A percentile compares a stretch with the other conserved stretches of the same genome.
phyloP scores from a whole-genome alignment of 257 asterid species.

The Solanum chiquidenum region DNA sequence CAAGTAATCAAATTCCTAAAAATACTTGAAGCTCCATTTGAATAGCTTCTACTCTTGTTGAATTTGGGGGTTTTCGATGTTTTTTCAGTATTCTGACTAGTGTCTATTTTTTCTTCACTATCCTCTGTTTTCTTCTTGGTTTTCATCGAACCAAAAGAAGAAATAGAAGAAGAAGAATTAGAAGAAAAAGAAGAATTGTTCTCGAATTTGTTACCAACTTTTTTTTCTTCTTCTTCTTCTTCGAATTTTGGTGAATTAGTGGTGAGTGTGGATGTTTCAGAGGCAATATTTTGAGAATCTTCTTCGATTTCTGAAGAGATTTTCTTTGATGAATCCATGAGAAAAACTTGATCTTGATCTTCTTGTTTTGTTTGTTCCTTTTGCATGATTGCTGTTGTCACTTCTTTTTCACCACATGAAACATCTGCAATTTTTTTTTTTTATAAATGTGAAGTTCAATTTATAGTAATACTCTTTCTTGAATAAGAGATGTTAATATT shows the following conservation, averaged over 20 bases:
- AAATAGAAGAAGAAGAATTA: not conserved
- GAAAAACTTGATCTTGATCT: constrained; percentile 17
- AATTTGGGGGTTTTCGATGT: not conserved
- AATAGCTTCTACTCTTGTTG: constrained; percentile 31
- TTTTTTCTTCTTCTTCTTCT: not conserved
- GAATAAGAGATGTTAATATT: not conserved
- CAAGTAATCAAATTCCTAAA: constrained; percentile 59
- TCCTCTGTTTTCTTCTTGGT: constrained; percentile 25
- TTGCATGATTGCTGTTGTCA: constrained; percentile 3
- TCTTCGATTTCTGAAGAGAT: constrained; percentile 50
- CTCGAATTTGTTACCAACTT: not conserved
- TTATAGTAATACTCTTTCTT: not conserved
- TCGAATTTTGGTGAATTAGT: constrained; percentile 35
- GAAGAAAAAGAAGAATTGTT: constrained; percentile 6
- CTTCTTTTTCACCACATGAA: constrained; percentile 12
- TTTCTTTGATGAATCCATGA: constrained; percentile 23
- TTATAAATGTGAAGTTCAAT: not conserved
- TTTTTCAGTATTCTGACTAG: not conserved
- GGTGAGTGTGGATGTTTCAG: constrained; percentile 42
- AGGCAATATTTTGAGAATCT: constrained; percentile 30
- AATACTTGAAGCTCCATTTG: constrained; percentile 31
- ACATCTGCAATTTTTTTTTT: not conserved
- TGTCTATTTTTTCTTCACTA: constrained; percentile 3
- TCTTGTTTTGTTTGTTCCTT: constrained; percentile 20
- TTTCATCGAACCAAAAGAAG: not conserved